Evolutionary conservation across 306 rosid species (phyloP).

Genomic region (Vigna unguiculata): DNA sequence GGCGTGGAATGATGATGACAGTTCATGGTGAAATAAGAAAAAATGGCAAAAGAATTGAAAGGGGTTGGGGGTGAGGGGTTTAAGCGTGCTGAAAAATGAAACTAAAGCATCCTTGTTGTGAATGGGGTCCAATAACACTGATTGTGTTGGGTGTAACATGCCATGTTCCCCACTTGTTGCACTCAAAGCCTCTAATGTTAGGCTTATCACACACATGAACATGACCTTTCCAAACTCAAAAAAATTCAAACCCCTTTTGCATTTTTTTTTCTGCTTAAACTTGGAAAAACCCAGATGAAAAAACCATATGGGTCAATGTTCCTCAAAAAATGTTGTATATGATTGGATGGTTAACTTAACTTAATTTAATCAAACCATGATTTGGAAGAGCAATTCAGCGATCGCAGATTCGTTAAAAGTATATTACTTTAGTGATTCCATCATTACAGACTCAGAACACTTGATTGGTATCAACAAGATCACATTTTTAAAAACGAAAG

Average conservation of each 20-base stretch:
- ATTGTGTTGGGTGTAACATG: slow-evolving; percentile 64
- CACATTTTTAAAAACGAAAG: too few relatives aligned
- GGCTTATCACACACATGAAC: slow-evolving; percentile 32
- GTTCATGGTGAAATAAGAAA: slow-evolving; percentile 54
- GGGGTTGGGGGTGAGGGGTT: slow-evolving; percentile 23
- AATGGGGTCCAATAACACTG: slow-evolving; percentile 61
- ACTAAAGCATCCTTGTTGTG: slow-evolving; percentile 38
- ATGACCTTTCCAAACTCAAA: slow-evolving; percentile 14
- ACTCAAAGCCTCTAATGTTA: slow-evolving; percentile 61
- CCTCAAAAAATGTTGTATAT: background rate
- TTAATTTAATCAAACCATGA: slow-evolving; percentile 8
- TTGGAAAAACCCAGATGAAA: background rate
- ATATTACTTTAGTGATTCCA: background rate
- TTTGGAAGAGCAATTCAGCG: background rate
- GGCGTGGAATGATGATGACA: slow-evolving; percentile 75
- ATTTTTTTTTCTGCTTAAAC: background rate
- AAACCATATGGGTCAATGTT: background rate
- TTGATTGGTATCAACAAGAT: background rate
- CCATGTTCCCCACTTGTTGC: slow-evolving; percentile 64
- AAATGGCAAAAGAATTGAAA: slow-evolving; percentile 35
- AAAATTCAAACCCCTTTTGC: background rate
- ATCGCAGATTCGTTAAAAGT: background rate
- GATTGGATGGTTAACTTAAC: background rate
- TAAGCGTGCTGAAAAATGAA: slow-evolving; percentile 71
- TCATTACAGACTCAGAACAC: background rate